Evolutionary conservation across 495 filamentous ascomycete genomes (phyloP), one percentile per base, ranked within the genome.

Genomic region (Alectoria sarmentosa): DNA sequence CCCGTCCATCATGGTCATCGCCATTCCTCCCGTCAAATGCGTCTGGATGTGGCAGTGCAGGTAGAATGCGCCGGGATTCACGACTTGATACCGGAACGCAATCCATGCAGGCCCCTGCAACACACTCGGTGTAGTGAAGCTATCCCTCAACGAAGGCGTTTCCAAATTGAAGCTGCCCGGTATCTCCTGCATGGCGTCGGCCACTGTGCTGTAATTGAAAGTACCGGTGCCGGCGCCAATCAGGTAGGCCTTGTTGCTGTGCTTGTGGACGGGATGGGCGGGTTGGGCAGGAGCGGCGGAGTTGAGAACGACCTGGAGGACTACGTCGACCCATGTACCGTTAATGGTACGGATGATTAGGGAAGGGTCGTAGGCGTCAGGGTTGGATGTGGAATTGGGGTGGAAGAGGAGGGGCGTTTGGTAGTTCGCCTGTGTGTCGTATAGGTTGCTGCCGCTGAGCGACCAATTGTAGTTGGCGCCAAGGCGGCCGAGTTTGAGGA

Each of bases 41-140:
- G 77, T 76, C 73, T 84, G 76, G 44, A 86, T 81, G 71, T 88
- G 84, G 66, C 85, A 86, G 70, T 88, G 84, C 54, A 88, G 64
- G 44, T 86, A 71, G 60, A 79, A 88, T 0, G 82, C 77, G 0
- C 85, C 84, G 2, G 84, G 84, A 60, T 84, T 83, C 1, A 77
- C 73, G 41, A 83, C 82, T 19, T 85, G 81, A 66, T 86, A 88
- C 48, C 84, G 67, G 11, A 86, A 68, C 3, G 70, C 84, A 39
- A 82, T 66, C 84, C 83, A 86, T 4, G 75, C 74, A 0, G 76
- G 71, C 1, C 67, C 76, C 15, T 39, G 59, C 7, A 63, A 26
- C 34, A 49, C 63, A 28, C 56, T 49, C 7, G 49, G 49, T 0
- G 82, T 85, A 13, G 70, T 65, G 52, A 77, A 80, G 0, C 76